Percentiles rank a stretch among this genome's conserved stretches.
Evolutionary conservation across 192 early-diverging fungal genomes (phyloP).

Genomic region (Spinellus fusiger): DNA sequence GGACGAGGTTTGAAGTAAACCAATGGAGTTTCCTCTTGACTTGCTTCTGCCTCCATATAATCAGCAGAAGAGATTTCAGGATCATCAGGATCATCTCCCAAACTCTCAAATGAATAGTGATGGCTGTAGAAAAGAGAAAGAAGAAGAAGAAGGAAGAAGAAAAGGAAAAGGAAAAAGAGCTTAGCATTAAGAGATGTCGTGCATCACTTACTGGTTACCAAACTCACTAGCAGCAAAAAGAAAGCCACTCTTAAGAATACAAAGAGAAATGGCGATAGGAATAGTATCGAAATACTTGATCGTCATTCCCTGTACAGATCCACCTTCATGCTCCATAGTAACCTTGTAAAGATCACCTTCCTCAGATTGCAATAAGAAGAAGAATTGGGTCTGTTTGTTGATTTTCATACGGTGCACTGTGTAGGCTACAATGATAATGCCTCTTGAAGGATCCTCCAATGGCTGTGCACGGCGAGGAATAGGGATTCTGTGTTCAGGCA

Average conservation of each 20-base stretch:
- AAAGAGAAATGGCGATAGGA: conserved; percentile 68
- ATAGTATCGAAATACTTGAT: conserved; percentile 97
- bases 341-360: conserved; percentile 93
- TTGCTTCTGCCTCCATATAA: conserved; percentile 46
- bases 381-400: conserved; percentile 61
- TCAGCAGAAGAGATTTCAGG: conserved; percentile 69
- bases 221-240: conserved; percentile 89
- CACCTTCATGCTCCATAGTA: conserved; percentile 71
- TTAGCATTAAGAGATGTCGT: neutral
- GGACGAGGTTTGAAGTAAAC: conserved; percentile 69
- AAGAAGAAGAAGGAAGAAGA: neutral
- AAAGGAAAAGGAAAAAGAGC: neutral
- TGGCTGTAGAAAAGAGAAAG: conserved; percentile 41
- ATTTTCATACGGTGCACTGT: conserved; percentile 91
- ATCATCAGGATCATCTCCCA: conserved; percentile 88
- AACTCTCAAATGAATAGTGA: conserved; percentile 88
- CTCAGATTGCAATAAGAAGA: conserved; percentile 87
- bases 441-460: conserved; percentile 58
- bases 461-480: conserved; percentile 77
- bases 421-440: conserved; percentile 70
- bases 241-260: conserved; percentile 89
- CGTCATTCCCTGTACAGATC: conserved; percentile 59
- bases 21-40: conserved; percentile 42
- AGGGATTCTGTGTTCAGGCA: conserved; percentile 56
- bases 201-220: conserved; percentile 77